Evolutionary conservation across 768 basidiomycete species (phyloP), one percentile per base, ranked within the genome.

Genomic region (Russula vinacea): DNA sequence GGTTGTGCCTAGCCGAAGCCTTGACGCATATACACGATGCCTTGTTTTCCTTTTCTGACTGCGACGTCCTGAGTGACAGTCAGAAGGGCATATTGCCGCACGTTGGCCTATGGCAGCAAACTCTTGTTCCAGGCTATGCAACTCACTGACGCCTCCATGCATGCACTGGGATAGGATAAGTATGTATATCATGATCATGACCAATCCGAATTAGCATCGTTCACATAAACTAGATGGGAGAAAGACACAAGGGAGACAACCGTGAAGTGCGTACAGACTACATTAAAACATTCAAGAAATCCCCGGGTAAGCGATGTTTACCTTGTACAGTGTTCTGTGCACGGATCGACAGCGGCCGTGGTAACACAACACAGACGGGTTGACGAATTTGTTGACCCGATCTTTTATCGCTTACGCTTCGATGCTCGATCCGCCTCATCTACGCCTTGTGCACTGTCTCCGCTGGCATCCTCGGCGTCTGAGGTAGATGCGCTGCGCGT

Each of bases 401-500:
- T n/a, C 5, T 50, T 52, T 57, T 56, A 65, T 45, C 64, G 64
- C 19, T 65, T 65, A 32, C 64, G 64, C 40, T 65, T 65, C 40
- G 42, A 42, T 32, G 64, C 64, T 37, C 64, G 49, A 57, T 65
- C 64, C 2, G 49, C 59, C 9, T 65, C 64, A 56, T 61, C 55
- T 14, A 22, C 17, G 1, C 53, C 64, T 8, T 50, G 54, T 0
- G 64, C 54, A n/a, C 64, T 61, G 19, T 65, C 64, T 13, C 59
- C 64, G 24, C 64, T 65, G 5, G 54, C 64, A n/a, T 65, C 64
- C 50, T 65, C 64, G 33, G 55, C 64, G 16, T 65, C 64, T 1
- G 64, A 65, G 33, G 61, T 55, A 26, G 64, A 65, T 1, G 64
- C 64, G 17, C 64, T 65, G n/a, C 64, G 64, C 14, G 59, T 59